Conservation (phyloP, 352 stramenopile species). For the Phytophthora lateralis region DNA sequence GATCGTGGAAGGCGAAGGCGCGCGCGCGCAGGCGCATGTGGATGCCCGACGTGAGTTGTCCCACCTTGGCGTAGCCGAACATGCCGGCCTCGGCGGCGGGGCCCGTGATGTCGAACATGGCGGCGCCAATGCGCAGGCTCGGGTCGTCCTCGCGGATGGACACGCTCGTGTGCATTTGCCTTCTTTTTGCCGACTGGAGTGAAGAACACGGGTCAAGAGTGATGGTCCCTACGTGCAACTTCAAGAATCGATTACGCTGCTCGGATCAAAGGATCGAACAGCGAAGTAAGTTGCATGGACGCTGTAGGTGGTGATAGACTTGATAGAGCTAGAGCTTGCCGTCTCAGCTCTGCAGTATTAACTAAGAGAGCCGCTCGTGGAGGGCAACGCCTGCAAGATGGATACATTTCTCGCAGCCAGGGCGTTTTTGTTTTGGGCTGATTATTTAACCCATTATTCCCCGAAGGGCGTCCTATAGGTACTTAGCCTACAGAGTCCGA, state of each 20-base stretch:
- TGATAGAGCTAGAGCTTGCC: too few species aligned
- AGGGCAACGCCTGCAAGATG: neutral
- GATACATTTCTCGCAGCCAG: neutral
- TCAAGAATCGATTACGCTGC: slow-evolving; percentile 24
- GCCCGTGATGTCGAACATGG: slow-evolving; percentile 87
- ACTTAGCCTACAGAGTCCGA: too few species aligned
- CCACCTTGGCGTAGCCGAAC: slow-evolving; percentile 87
- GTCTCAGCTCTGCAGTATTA: too few species aligned
- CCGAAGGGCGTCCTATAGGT: too few species aligned
- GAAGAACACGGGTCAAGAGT: slow-evolving; percentile 1
- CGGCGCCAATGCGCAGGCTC: slow-evolving; percentile 64
- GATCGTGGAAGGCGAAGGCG: slow-evolving; percentile 78
- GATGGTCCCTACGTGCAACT: slow-evolving; percentile 25
- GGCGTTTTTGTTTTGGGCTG: neutral
- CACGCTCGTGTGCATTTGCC: slow-evolving; percentile 20
- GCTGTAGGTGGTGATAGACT: too few species aligned
- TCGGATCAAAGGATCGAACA: neutral
- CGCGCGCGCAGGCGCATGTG: slow-evolving; percentile 86
- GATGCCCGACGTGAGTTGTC: slow-evolving; percentile 80
- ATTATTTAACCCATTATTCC: too few species aligned
- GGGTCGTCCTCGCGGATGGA: slow-evolving; percentile 17
- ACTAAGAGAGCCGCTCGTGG: neutral
- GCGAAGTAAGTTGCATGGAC: too few species aligned
- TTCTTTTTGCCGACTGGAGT: slow-evolving; percentile 6
- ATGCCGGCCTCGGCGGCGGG: slow-evolving; percentile 85